A percentile compares a stretch with the other conserved stretches of the same genome.
Evolutionary conservation across 2,329 filamentous ascomycete species (phyloP).

Genomic region (Clarireedia paspali): DNA sequence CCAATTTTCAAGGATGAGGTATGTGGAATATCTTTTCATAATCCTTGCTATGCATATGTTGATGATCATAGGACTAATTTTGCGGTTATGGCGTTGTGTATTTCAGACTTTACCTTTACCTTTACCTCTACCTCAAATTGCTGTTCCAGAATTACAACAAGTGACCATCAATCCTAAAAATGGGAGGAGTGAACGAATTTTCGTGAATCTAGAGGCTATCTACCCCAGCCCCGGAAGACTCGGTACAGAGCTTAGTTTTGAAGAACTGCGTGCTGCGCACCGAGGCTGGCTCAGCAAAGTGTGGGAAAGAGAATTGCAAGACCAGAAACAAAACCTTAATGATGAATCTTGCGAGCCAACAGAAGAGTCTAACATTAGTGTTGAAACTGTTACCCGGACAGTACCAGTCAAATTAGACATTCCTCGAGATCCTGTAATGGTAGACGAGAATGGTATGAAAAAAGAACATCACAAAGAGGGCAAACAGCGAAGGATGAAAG

Average conservation of each 20-base stretch:
- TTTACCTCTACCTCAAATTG: slow-evolving; percentile 41
- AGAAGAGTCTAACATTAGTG: slow-evolving; percentile 11
- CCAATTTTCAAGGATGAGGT: slow-evolving; percentile 93
- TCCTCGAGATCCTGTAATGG: slow-evolving; percentile 31
- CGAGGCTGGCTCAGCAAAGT: slow-evolving; percentile 59
- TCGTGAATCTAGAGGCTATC: slow-evolving; percentile 76
- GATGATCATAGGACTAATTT: slow-evolving; percentile 96
- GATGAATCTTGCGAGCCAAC: slow-evolving; percentile 5
- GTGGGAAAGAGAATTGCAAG: slow-evolving; percentile 38
- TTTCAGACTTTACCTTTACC: slow-evolving; percentile 46
- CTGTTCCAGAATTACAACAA: slow-evolving; percentile 60
- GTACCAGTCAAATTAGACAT: slow-evolving; percentile 13
- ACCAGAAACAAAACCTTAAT: background rate
- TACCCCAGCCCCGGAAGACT: slow-evolving; percentile 71
- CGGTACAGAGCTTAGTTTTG: slow-evolving; percentile 76
- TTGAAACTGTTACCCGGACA: slow-evolving; percentile 16
- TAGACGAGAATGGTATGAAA: slow-evolving; percentile 50
- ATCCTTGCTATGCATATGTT: slow-evolving; percentile 53
- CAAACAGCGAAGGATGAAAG: slow-evolving; percentile 63
- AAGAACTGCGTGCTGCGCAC: slow-evolving; percentile 76
- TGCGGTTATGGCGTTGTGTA: slow-evolving; percentile 45
- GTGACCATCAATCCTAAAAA: slow-evolving; percentile 70
- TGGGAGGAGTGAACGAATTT: slow-evolving; percentile 78
- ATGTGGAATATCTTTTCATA: slow-evolving; percentile 42
- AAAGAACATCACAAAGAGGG: slow-evolving; percentile 39